Base-by-base conservation (phyloP, 163 green algal species). In the Volvox carteri region DNA sequence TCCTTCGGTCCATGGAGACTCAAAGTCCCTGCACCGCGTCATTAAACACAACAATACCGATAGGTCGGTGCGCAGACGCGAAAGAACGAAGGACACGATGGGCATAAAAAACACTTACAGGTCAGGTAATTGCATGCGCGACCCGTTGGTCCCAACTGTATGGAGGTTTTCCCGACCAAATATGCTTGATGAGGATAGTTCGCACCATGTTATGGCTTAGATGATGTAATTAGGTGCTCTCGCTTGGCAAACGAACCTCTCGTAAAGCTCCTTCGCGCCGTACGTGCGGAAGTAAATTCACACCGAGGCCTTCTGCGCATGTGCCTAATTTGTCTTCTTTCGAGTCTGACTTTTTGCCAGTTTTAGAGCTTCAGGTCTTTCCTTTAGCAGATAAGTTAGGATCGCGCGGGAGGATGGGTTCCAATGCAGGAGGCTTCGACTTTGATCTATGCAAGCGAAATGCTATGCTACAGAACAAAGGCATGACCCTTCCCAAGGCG, bases 361-460 rank as follows among this genome's bases (percentile, higher is more conserved):
- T 52, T n/a, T 4, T 50, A 65, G 28, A 65, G 54, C 16, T 48
- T 77, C 28, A 23, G 30, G 35, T 4, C 28, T 77, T 28, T 1
- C 9, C 4, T 21, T 21, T 5, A 77, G 25, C 4, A 77, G 33
- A 48, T 21, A 2, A 58, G 19, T 30, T 25, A 39, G 44, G 73
- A 80, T 80, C 73, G 73, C 73, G 25, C 73, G 73, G 73, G 73
- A 87, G 39, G 33, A 86, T 92, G 86, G 90, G 90, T 25, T 93
- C 91, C 48, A 91, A 94, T 23, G 93, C 58, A 18, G 93, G 92
- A 18, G 96, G 96, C 14, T 99, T 99, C 86, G 92, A 95, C 87
- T 99, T 98, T 90, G 96, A 98, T 58, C 90, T 98, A 73, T 95
- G 91, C 81, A 95, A 96, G 86, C 90, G 97, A 21, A 99, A 99